These are phyloP conservation scores for Wickerhamiella dianesei DNA, from an alignment of 805 yeast genomes.

Conservation along the genomic window DNA sequence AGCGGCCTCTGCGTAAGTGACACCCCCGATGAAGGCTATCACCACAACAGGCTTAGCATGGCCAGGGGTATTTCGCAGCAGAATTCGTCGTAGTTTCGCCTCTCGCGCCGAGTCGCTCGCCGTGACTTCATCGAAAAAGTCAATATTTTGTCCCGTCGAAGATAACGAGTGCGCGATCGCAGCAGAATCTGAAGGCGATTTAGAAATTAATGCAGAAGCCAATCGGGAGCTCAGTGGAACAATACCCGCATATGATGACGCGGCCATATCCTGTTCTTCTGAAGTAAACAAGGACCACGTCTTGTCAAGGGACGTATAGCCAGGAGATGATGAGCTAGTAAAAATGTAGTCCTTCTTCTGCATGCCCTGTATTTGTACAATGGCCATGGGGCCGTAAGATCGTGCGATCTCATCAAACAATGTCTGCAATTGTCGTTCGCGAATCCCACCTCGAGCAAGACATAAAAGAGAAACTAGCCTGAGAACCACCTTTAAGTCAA, in stretches of 20 bases:
- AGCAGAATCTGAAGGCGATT: slow-evolving; percentile 8
- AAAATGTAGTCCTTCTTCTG: slow-evolving; percentile 36
- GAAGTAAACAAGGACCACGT: background rate
- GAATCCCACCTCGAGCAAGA: slow-evolving; percentile 53
- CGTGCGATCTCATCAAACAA: slow-evolving; percentile 38
- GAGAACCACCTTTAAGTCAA: slow-evolving; percentile 33
- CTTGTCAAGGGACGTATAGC: background rate
- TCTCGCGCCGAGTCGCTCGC: slow-evolving; percentile 18
- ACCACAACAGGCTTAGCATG: slow-evolving; percentile 24
- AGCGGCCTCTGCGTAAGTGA: slow-evolving; percentile 72
- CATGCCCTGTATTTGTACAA: slow-evolving; percentile 36
- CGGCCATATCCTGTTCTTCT: slow-evolving; percentile 7
- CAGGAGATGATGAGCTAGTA: slow-evolving; percentile 11
- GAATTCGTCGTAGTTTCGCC: slow-evolving; percentile 24
- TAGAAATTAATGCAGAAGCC: slow-evolving; percentile 32
- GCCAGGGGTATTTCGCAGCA: slow-evolving; percentile 22
- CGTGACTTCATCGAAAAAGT: slow-evolving; percentile 19
- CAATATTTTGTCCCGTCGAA: slow-evolving; percentile 31
- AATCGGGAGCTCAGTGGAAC: slow-evolving; percentile 64
- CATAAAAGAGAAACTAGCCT: slow-evolving; percentile 46
- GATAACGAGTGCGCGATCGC: slow-evolving; percentile 18
- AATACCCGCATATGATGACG: slow-evolving; percentile 51
- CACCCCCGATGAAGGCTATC: slow-evolving; percentile 68
- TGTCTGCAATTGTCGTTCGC: slow-evolving; percentile 40
- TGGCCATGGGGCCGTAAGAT: slow-evolving; percentile 48